A percentile compares a stretch with the other conserved stretches of the same genome.
phyloP scores from a whole-genome alignment of 2,329 filamentous ascomycete genomes.

The Trichoderma sp. region DNA sequence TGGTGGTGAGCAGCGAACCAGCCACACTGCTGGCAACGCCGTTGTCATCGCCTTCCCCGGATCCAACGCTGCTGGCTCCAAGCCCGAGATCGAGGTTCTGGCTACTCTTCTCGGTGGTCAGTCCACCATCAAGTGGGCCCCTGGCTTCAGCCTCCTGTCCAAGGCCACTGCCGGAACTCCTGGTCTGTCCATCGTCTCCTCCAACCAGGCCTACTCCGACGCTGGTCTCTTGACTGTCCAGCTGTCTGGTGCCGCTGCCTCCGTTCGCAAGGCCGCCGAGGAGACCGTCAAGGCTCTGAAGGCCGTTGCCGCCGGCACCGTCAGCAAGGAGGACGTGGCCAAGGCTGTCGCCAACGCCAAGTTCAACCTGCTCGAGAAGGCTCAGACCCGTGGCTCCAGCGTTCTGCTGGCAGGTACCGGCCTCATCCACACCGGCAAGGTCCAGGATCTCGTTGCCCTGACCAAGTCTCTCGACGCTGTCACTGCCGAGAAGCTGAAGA shows the following conservation, averaged over 20 bases:
- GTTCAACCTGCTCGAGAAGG: conserved; percentile 81
- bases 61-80: conserved; percentile 75
- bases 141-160: conserved; percentile 85
- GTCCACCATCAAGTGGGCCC: conserved; percentile 90
- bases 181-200: conserved; percentile 66
- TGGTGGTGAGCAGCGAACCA: conserved; percentile 89
- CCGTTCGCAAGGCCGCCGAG: conserved; percentile 70
- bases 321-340: conserved; percentile 79
- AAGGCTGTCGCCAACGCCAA: conserved; percentile 93
- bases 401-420: conserved; percentile 81
- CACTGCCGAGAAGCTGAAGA: conserved; percentile 78
- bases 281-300: conserved; percentile 79
- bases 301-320: conserved; percentile 70
- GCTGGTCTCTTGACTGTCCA: conserved; percentile 85
- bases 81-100: conserved; percentile 86
- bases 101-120: conserved; percentile 85
- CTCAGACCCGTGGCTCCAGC: conserved; percentile 72
- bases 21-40: conserved; percentile 73
- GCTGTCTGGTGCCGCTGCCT: conserved; percentile 69
- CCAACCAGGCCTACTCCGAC: conserved; percentile 86
- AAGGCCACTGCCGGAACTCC: conserved; percentile 69
- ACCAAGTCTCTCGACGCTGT: conserved; percentile 78
- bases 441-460: conserved; percentile 78
- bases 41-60: conserved; percentile 91
- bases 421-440: conserved; percentile 75